Evolutionary conservation across 176 grass and related monocot species (phyloP), one percentile per base, ranked within the genome.

Genomic region (Musa schizocarpa): DNA sequence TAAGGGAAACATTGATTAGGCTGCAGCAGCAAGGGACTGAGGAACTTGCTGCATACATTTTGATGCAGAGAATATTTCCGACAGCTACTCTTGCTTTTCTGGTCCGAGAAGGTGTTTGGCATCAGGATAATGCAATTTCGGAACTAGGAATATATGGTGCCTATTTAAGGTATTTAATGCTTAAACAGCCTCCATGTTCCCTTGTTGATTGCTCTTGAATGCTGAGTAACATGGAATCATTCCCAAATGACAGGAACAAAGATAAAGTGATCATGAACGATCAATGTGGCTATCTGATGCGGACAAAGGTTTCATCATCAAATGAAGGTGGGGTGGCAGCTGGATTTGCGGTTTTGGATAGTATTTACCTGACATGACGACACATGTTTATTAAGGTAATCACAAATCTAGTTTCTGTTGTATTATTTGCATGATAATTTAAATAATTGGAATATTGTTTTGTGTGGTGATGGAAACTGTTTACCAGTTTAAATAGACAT

Each of bases 21-120:
- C 81, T 93, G 63, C 76, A 86, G 63, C 85, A 87, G 69, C 68
- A 89, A 80, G 79, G 85, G 74, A 83, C 76, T 3, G 82, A 93
- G 75, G 84, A 82, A 71, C 83, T 97, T 90, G 90, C 86, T 22
- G 90, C 90, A 9, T 97, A 88, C 73, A 97, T 97, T 83, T 66
- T 97, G 76, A 97, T 97, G 94, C 94, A 97, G 76, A 85, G 94
- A 52, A 97, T 97, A 77, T 97, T 91, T 49, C 94, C 90, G 22
- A 85, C 65, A 85, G 79, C 88, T 55, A 85, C 84, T 72, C 80
- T 81, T 85, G 74, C 86, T 79, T 87, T 85, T 69, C 80, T 97
- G 52, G 83, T 97, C 26, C 86, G 88, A 27, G 90, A 86, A 5
- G 94, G 93, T 52, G 69, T 87, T 68, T 93, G 82, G 54, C 85